Evolutionary conservation across 148 eudicot genomes (phyloP), one percentile per base, ranked within the genome.

Genomic region (Amaranthus hypochondriacus): DNA sequence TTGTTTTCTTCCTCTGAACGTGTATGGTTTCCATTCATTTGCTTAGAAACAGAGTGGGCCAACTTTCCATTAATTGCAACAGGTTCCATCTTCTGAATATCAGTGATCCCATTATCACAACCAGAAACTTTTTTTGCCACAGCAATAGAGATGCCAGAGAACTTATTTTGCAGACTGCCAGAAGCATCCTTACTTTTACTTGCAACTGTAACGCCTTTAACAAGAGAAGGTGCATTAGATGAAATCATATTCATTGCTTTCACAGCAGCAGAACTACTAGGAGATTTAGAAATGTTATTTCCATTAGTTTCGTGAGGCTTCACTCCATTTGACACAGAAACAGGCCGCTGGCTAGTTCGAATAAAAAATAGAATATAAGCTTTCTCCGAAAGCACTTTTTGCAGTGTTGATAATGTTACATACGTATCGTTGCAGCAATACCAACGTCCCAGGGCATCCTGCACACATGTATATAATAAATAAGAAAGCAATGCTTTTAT

Each of bases 371-470:
- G 91, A 56, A 96, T 89, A 83, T 96, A 96, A 56, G 89, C 97
- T 83, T 90, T 96, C 84, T 96, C 99, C 9, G 92, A 89, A 76
- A 96, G 84, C 54, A 92, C 99, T 73, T 92, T 91, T 80, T 90
- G 86, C 76, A 86, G 77, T 42, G 84, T 85, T 57, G 97, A 85
- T 62, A 85, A 80, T 55, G 91, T 80, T 48, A 96, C 96, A 80
- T 53, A 82, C 52, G 96, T 82, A 85, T 96, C 99, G 81, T 96
- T 90, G 89, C 99, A 96, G 87, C 97, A 96, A 79, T 84, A 92
- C 99, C 99, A 96, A 74, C 92, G 89, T 39, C 91, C 90, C 81
- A 84, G 66, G 7, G 90, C 86, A 84, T 96, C 97, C 99, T 96
- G 87, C 68, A 76, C 6, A 79, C 28, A 69, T 12, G 48, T 63